Conservation (phyloP, 805 yeast genomes). For the Yarrowia bubula region DNA sequence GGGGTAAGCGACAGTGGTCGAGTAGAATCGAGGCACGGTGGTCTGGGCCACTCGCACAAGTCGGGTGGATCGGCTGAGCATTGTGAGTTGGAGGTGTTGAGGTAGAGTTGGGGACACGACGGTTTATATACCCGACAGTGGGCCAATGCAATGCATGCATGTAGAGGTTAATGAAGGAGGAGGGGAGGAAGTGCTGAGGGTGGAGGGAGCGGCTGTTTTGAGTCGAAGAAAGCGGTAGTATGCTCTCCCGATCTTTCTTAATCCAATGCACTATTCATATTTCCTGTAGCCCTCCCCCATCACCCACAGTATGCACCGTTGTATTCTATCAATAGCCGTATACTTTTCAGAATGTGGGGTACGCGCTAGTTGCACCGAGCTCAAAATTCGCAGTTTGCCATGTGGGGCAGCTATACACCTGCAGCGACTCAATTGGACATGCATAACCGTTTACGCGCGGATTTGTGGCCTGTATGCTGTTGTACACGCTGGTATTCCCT, state of each 20-base stretch:
- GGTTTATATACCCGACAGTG: too few species aligned
- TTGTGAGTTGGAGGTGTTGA: background rate
- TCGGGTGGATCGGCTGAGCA: conserved; percentile 21
- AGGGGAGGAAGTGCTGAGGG: too few species aligned
- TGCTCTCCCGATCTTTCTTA: too few species aligned
- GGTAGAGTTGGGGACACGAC: too few species aligned
- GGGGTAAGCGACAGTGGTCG: conserved; percentile 27
- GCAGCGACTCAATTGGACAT: background rate
- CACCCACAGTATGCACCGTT: background rate
- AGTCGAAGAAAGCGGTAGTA: too few species aligned
- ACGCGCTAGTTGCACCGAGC: background rate
- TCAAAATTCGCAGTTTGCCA: too few species aligned
- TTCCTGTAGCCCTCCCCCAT: background rate
- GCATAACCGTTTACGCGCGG: background rate
- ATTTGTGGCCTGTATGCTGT: background rate
- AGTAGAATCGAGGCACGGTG: background rate
- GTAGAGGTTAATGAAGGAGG: background rate
- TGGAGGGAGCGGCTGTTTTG: too few species aligned
- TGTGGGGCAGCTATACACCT: too few species aligned
- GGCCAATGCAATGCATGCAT: background rate
- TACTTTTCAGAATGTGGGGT: background rate
- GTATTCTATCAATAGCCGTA: background rate
- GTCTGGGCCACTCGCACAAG: conserved; percentile 19
- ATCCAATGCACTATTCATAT: background rate
- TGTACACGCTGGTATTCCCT: background rate